A percentile compares a stretch with the other conserved stretches of the same genome.
phyloP scores from a whole-genome alignment of 331 rosid species.

The Dryas integrifolia region DNA sequence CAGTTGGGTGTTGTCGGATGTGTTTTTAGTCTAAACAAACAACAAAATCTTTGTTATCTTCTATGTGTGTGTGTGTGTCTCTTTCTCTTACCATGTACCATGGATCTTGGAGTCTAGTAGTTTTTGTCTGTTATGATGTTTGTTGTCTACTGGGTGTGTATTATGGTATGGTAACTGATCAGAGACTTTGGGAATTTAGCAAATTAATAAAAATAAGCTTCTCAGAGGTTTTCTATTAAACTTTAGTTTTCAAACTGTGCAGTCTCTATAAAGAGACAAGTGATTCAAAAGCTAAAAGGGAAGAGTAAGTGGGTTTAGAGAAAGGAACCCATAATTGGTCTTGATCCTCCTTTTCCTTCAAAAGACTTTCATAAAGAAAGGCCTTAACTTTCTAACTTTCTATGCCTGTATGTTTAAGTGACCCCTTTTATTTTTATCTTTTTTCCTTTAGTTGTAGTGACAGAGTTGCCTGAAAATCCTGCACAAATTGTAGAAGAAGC shows the following conservation, averaged over 20 bases:
- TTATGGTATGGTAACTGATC: constrained; percentile 32
- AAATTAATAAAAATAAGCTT: constrained; percentile 36
- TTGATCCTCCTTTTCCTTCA: constrained; percentile 37
- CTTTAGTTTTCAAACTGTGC: constrained; percentile 36
- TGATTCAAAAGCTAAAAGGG: constrained; percentile 62
- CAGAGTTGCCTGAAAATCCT: constrained; percentile 52
- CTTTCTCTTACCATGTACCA: background rate
- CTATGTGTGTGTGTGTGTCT: constrained; percentile 17
- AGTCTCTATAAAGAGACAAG: constrained; percentile 40
- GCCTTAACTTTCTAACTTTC: constrained; percentile 47
- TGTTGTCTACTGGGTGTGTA: constrained; percentile 41
- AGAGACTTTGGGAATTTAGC: constrained; percentile 40
- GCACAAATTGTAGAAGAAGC: constrained; percentile 51
- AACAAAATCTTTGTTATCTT: constrained; percentile 28
- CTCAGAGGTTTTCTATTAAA: constrained; percentile 29
- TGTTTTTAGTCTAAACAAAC: constrained; percentile 36
- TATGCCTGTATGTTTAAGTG: constrained; percentile 24
- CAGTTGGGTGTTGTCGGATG: constrained; percentile 44
- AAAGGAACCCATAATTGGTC: constrained; percentile 50
- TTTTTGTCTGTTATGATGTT: constrained; percentile 72
- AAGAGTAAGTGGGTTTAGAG: constrained; percentile 39
- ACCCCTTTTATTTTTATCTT: constrained; percentile 34
- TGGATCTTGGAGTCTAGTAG: constrained; percentile 60
- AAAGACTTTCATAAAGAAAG: constrained; percentile 44
- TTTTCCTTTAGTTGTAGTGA: constrained; percentile 20